These are phyloP conservation scores for Ambrosiella xylebori DNA, from an alignment of 2,329 filamentous ascomycete species.

Conservation along the genomic window DNA sequence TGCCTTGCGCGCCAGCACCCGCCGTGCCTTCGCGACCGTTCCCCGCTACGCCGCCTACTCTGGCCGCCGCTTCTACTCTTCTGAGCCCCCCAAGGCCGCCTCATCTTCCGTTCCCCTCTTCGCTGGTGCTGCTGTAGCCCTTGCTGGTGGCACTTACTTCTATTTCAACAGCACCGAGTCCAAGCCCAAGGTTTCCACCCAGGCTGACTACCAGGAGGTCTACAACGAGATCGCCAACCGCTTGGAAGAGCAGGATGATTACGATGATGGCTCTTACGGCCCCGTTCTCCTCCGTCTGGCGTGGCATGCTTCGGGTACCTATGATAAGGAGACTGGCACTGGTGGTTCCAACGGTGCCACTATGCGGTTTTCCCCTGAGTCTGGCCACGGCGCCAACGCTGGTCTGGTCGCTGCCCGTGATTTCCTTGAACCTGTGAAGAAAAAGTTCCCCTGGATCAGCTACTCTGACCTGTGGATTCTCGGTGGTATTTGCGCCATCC, in stretches of 20 bases:
- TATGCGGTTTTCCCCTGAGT: constrained; percentile 86
- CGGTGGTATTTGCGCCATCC: constrained; percentile 65
- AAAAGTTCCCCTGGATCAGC: constrained; percentile 80
- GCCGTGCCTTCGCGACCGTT: constrained; percentile 37
- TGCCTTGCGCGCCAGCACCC: constrained; percentile 40
- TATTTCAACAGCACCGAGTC: constrained; percentile 41
- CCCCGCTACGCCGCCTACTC: constrained; percentile 52
- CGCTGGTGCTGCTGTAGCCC: constrained; percentile 39
- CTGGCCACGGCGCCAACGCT: constrained; percentile 82
- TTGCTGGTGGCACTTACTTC: constrained; percentile 48
- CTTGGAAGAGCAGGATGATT: constrained; percentile 80
- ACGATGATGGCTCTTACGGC: constrained; percentile 91
- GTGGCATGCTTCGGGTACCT: constrained; percentile 90
- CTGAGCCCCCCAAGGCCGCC: constrained; percentile 38
- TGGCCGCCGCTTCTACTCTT: constrained; percentile 61
- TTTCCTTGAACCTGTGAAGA: constrained; percentile 83
- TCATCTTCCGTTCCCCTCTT: constrained; percentile 35
- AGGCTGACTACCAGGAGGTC: constrained; percentile 86
- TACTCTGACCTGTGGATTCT: constrained; percentile 98
- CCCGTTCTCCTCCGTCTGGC: constrained; percentile 80
- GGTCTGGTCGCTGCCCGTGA: constrained; percentile 73
- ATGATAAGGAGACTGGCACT: constrained; percentile 70
- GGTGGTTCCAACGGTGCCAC: constrained; percentile 93
- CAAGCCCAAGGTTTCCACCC: constrained; percentile 46
- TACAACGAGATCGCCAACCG: constrained; percentile 71